These are phyloP conservation scores for Tolypocladium tundrense DNA, from an alignment of 2,329 filamentous ascomycete genomes.

Conservation along the genomic window DNA sequence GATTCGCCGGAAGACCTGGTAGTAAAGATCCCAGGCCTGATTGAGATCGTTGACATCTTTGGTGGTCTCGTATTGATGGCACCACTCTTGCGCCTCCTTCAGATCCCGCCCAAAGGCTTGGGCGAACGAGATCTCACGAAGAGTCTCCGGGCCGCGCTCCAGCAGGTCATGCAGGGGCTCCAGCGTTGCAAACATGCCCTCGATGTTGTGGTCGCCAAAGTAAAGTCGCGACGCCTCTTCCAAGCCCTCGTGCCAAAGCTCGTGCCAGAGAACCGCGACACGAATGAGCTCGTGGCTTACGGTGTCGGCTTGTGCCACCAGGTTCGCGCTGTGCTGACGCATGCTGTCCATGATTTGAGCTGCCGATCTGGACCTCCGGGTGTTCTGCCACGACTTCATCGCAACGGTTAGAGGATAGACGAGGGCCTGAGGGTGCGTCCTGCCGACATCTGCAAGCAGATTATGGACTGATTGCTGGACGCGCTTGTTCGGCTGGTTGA, in stretches of 20 bases:
- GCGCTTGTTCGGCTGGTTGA: constrained; percentile 86
- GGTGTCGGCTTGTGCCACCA: constrained; percentile 90
- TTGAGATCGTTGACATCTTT: constrained; percentile 89
- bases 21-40: constrained; percentile 98
- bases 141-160: constrained; percentile 81
- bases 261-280: constrained; percentile 95
- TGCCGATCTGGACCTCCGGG: constrained; percentile 76
- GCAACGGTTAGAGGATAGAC: constrained; percentile 96
- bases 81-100: constrained; percentile 92
- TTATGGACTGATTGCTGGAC: constrained; percentile 89
- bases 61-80: constrained; percentile 81
- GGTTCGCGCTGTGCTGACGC: constrained; percentile 82
- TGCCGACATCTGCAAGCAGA: constrained; percentile 82
- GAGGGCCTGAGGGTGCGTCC: constrained; percentile 87
- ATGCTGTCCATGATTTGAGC: constrained; percentile 96
- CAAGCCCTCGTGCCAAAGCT: constrained; percentile 96
- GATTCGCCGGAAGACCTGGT: constrained; percentile 95
- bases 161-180: constrained; percentile 86
- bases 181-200: constrained; percentile 90
- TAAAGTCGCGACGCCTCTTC: constrained; percentile 95
- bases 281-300: constrained; percentile 96
- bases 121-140: constrained; percentile 92
- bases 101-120: constrained; percentile 95
- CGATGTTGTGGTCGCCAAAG: constrained; percentile 95
- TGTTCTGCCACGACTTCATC: constrained; percentile 84